Percentiles rank a stretch among this genome's conserved stretches.
These are phyloP conservation scores for Zoysia matrella DNA, from an alignment of 202 grass and related monocot genomes.

Conservation along the genomic window DNA sequence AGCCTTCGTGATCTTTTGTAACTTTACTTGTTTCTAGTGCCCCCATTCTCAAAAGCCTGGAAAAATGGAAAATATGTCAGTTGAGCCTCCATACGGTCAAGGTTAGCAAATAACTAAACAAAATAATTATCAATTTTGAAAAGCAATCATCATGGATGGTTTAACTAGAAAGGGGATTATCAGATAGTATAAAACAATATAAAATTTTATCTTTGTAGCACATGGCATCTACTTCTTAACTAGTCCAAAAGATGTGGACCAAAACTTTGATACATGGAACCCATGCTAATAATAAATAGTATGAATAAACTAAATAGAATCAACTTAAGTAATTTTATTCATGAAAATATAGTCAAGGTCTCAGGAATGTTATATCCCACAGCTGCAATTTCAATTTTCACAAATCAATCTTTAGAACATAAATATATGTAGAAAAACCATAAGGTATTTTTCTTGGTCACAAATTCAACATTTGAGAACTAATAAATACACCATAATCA, in stretches of 20 bases:
- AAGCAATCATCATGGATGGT: background rate
- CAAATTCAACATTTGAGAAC: background rate
- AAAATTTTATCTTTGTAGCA: constrained; percentile 9
- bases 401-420: background rate
- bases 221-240: background rate
- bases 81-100: constrained; percentile 13
- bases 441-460: too few relatives aligned
- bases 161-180: background rate
- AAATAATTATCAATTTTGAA: constrained; percentile 12
- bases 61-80: constrained; percentile 40
- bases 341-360: background rate
- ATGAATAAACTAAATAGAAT: background rate
- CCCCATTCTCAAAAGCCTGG: constrained; percentile 87
- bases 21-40: constrained; percentile 70
- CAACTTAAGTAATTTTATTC: background rate
- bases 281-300: background rate
- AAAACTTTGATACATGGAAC: background rate
- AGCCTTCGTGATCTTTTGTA: constrained; percentile 71
- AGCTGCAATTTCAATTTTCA: constrained; percentile 2
- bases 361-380: background rate
- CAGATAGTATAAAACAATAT: constrained; percentile 5
- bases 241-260: background rate
- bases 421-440: background rate
- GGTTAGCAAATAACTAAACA: background rate
- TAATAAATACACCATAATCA: background rate